Percentiles rank a stretch among this genome's conserved stretches.
Evolutionary conservation across 768 basidiomycete species (phyloP).

Genomic region (Lactarius hatsudake): DNA sequence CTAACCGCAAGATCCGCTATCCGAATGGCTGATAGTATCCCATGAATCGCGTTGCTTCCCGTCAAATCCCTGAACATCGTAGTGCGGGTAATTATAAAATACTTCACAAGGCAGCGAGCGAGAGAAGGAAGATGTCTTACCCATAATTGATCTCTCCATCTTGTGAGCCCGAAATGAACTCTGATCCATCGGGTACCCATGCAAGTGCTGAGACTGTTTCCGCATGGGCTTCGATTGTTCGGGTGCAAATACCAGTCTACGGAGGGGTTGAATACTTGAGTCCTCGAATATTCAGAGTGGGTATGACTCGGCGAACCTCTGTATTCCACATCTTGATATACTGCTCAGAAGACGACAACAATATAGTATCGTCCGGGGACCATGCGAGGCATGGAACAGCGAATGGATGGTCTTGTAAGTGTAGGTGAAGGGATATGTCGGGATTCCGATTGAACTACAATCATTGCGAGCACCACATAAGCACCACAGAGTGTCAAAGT

Average conservation of each 20-base stretch:
- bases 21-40: slow-evolving; percentile 67
- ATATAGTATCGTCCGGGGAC: slow-evolving; percentile 83
- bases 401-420: slow-evolving; percentile 54
- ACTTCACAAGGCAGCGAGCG: slow-evolving; percentile 18
- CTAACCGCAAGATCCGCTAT: slow-evolving; percentile 85
- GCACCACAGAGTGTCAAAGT: slow-evolving; percentile 6
- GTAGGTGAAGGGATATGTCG: slow-evolving; percentile 58
- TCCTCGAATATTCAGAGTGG: slow-evolving; percentile 24
- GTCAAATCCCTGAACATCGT: slow-evolving; percentile 56
- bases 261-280: neutral
- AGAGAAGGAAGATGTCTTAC: slow-evolving; percentile 42
- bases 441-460: slow-evolving; percentile 31
- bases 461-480: slow-evolving; percentile 3
- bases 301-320: slow-evolving; percentile 49
- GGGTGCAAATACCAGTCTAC: slow-evolving; percentile 70
- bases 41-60: slow-evolving; percentile 73
- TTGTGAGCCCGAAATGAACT: slow-evolving; percentile 85
- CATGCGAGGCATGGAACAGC: slow-evolving; percentile 82
- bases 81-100: slow-evolving; percentile 13
- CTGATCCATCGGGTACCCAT: slow-evolving; percentile 86
- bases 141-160: slow-evolving; percentile 84
- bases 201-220: slow-evolving; percentile 86
- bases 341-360: slow-evolving; percentile 82
- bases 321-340: slow-evolving; percentile 87
- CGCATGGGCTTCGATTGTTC: slow-evolving; percentile 65